Conservation (phyloP, 1,284 basidiomycete genomes). For the Leccinum subfulvum region DNA sequence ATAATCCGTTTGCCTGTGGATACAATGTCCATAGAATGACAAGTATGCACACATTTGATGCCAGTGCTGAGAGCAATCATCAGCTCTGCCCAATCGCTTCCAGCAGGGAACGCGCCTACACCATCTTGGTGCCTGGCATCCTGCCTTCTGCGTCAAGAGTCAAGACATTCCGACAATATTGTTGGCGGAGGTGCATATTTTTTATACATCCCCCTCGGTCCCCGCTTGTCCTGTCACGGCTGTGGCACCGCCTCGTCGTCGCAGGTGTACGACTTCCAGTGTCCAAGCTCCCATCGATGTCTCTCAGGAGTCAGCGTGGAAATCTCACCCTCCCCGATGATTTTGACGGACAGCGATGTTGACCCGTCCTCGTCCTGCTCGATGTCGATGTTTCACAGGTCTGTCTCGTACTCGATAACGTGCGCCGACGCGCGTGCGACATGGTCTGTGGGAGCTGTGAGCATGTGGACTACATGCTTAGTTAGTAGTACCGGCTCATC, state of each 20-base stretch:
- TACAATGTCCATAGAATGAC: not conserved
- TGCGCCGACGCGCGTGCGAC: slow-evolving; percentile 65
- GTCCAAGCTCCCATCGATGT: slow-evolving; percentile 24
- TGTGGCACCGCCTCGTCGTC: slow-evolving; percentile 30
- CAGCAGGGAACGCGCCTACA: slow-evolving; percentile 64
- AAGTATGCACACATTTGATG: slow-evolving; percentile 53
- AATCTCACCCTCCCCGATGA: slow-evolving; percentile 20
- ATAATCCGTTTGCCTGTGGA: slow-evolving; percentile 56
- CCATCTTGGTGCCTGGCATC: slow-evolving; percentile 72
- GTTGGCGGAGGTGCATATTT: slow-evolving; percentile 32
- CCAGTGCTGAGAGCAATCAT: slow-evolving; percentile 70
- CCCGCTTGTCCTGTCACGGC: slow-evolving; percentile 28
- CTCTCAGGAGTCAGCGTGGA: slow-evolving; percentile 23
- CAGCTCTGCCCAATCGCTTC: slow-evolving; percentile 63
- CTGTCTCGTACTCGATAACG: slow-evolving; percentile 76
- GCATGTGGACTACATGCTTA: too few species aligned
- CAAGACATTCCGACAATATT: slow-evolving; percentile 53
- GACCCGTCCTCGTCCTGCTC: slow-evolving; percentile 61
- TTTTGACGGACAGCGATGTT: slow-evolving; percentile 37
- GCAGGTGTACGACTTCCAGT: slow-evolving; percentile 25
- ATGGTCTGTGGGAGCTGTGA: not conserved
- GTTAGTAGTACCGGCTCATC: too few species aligned
- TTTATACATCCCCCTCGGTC: slow-evolving; percentile 50
- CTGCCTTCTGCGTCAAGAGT: slow-evolving; percentile 67
- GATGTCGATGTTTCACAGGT: slow-evolving; percentile 73